These are phyloP conservation scores for Diatrype stigma DNA, from an alignment of 2,329 filamentous ascomycete species.

Conservation along the genomic window DNA sequence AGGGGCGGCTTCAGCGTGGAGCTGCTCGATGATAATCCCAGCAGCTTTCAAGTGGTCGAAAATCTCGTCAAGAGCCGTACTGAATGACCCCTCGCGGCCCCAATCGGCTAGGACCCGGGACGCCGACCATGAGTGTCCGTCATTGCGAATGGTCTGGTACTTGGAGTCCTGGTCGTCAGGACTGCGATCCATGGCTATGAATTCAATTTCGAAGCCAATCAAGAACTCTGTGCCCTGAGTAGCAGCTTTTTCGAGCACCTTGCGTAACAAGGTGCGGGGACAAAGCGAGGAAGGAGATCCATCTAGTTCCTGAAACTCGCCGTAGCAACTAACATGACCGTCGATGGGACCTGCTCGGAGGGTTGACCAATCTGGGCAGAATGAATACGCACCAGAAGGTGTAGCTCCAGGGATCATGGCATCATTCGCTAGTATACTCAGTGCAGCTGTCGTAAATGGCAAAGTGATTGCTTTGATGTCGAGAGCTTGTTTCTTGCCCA, in stretches of 20 bases:
- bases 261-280: conserved; percentile 60
- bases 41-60: conserved; percentile 54
- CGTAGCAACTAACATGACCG: conserved; percentile 62
- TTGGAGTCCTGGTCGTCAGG: conserved; percentile 19
- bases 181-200: conserved; percentile 60
- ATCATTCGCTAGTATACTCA: conserved; percentile 68
- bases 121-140: conserved; percentile 68
- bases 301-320: conserved; percentile 58
- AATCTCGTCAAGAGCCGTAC: conserved; percentile 62
- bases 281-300: conserved; percentile 52
- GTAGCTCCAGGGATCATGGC: conserved; percentile 46
- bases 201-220: conserved; percentile 78
- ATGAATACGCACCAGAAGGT: conserved; percentile 60
- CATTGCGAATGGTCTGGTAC: conserved; percentile 45
- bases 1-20: conserved; percentile 68
- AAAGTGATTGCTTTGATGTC: too few species aligned
- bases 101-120: conserved; percentile 59
- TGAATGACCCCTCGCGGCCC: conserved; percentile 34
- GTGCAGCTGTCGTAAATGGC: conserved; percentile 60
- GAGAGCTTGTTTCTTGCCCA: conserved; percentile 41
- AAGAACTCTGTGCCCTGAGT: conserved; percentile 49
- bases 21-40: conserved; percentile 65
- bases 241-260: conserved; percentile 50
- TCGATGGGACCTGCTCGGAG: conserved; percentile 57
- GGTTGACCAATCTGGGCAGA: conserved; percentile 64